phyloP scores from a whole-genome alignment of 331 rosid genomes.

The Malus hybrid region DNA sequence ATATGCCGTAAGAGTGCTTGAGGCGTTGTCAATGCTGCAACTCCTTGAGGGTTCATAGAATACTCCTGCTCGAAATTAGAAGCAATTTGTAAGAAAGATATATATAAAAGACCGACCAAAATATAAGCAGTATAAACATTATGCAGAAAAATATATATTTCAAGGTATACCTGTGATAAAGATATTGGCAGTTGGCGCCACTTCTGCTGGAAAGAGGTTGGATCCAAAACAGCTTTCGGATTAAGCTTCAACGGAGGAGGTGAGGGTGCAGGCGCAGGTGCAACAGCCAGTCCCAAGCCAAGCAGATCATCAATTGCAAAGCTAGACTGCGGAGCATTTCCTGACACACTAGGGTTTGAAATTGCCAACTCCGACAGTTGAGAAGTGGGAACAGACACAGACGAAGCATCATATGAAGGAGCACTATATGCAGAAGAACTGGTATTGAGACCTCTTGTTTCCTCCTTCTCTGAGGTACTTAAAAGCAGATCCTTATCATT shows the following conservation, averaged over 20 bases:
- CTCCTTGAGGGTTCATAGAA: constrained; percentile 63
- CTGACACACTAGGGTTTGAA: constrained; percentile 31
- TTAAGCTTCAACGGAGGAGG: constrained; percentile 76
- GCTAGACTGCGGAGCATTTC: constrained; percentile 48
- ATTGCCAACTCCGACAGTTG: constrained; percentile 52
- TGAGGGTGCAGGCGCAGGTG: constrained; percentile 39
- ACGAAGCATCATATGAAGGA: constrained; percentile 59
- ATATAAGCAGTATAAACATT: neutral
- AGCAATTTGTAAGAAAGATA: neutral
- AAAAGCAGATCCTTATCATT: constrained; percentile 96
- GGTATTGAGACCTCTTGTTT: constrained; percentile 49
- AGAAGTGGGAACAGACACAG: constrained; percentile 44
- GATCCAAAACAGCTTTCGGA: constrained; percentile 78
- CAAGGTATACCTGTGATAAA: constrained; percentile 62
- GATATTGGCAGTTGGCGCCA: constrained; percentile 97
- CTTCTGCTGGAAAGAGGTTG: constrained; percentile 88
- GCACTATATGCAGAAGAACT: constrained; percentile 76
- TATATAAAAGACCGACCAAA: neutral
- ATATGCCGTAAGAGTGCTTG: constrained; percentile 72
- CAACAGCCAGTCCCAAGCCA: constrained; percentile 56
- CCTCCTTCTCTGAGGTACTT: constrained; percentile 77
- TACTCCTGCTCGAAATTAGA: constrained; percentile 54
- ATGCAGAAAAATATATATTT: neutral
- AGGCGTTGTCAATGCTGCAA: constrained; percentile 57
- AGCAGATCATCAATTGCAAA: constrained; percentile 79